Base-by-base conservation (phyloP, 768 basidiomycete species). In the Tulasnella sp. region DNA sequence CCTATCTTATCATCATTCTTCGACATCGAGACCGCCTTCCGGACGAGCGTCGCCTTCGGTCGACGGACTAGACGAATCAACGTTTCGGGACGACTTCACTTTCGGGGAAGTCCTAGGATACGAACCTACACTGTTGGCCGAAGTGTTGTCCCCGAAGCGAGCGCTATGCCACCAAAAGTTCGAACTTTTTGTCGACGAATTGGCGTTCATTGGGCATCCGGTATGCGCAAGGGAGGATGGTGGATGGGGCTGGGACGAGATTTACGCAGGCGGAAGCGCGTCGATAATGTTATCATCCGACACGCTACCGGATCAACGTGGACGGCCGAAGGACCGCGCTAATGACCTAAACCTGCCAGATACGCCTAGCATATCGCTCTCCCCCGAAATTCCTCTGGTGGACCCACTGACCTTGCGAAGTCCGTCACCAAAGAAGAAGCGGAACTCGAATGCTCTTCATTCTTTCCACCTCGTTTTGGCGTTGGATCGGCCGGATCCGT, bases 181-280 rank as follows among this genome's bases (percentile, higher is more conserved):
- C 84, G 96, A 97, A 85, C 90, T 99, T 42, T 86, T 95, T 58
- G 93, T 98, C 37, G 96, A 99, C 84, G 93, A 96, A 83, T 89
- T 99, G 37, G 94, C 92, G 7, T 99, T 98, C 85, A 89, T 98
- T 69, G 98, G 98, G 0, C 97, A 99, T 85, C 98, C 97, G 1
- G 96, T 98, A 2, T 94, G 93, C 84, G 90, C 90, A 16, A 93
- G 94, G 77, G 83, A 87, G 41, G 92, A 93, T 82, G 94, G 93
- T 0, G 88, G 84, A 20, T 96, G 96, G 96, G 87, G 88, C 58
- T 94, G 83, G 80, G 82, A 84, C 75, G 79, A 83, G 50, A 83
- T 85, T 11, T 83, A 85, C 28, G 82, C 80, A 22, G 78, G 86
- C 82, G 82, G 24, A 79, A 83, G 76, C 20, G 78, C 69, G 50